phyloP scores from a whole-genome alignment of 139 green algal genomes.

The Chlamydomonas sp. region DNA sequence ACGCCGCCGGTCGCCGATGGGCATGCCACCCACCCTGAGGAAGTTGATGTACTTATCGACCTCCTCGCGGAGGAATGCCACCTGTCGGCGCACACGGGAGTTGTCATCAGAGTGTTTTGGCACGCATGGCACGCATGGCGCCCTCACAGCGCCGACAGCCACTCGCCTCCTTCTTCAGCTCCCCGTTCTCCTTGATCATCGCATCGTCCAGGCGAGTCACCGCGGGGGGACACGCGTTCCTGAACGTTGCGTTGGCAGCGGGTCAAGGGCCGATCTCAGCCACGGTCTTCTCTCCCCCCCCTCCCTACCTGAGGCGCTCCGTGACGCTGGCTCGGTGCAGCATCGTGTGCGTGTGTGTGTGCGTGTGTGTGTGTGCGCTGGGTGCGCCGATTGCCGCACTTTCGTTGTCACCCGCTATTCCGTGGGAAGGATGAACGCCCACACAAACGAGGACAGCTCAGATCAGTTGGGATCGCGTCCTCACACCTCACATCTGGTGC shows the following conservation, averaged over 20 bases:
- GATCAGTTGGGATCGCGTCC: no score
- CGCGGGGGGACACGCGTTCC: background rate
- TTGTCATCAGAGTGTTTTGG: background rate
- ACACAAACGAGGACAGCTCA: no score
- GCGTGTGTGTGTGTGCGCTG: no score
- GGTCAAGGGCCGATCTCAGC: background rate
- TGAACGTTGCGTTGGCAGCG: background rate
- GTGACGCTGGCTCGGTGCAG: conserved; percentile 20
- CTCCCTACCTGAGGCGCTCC: conserved; percentile 20
- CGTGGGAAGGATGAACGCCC: no score
- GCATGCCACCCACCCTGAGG: conserved; percentile 14
- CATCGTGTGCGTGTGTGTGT: no score
- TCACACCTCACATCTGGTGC: no score
- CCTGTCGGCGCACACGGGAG: background rate
- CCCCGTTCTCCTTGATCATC: conserved; percentile 18
- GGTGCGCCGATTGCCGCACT: no score
- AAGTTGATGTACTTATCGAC: conserved; percentile 18
- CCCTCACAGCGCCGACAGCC: background rate
- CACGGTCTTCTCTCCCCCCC: background rate
- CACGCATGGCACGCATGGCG: background rate
- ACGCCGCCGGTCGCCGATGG: background rate
- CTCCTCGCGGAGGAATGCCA: conserved; percentile 8
- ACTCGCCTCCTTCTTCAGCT: conserved; percentile 19
- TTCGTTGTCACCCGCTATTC: no score
- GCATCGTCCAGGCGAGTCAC: conserved; percentile 10